Percentiles rank a stretch among this genome's conserved stretches.
These are phyloP conservation scores for Geranomyces michiganensis DNA, from an alignment of 192 early-diverging fungal species.

Conservation along the genomic window DNA sequence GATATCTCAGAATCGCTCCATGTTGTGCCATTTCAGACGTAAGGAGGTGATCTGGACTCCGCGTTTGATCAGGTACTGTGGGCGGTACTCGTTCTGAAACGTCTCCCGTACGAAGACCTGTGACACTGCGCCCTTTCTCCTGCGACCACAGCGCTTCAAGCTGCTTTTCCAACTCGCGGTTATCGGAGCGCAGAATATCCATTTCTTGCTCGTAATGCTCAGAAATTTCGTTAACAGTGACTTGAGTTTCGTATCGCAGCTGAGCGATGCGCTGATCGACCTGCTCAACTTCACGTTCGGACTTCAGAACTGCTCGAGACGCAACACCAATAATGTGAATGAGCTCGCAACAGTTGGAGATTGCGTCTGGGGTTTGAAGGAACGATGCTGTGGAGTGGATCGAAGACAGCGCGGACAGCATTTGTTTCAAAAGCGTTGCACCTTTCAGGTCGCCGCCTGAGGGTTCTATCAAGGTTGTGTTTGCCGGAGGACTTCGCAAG, in stretches of 20 bases:
- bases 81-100: background rate
- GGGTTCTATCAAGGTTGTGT: background rate
- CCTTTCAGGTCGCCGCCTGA: background rate
- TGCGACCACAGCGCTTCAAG: constrained; percentile 11
- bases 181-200: constrained; percentile 5
- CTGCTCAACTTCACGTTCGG: background rate
- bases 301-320: background rate
- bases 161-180: constrained; percentile 18
- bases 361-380: background rate
- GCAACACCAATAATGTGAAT: constrained; percentile 3
- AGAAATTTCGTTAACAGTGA: constrained; percentile 18
- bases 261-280: constrained; percentile 20
- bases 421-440: background rate
- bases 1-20: background rate
- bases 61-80: background rate
- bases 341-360: constrained; percentile 14
- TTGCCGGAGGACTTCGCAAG: background rate
- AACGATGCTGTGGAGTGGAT: background rate
- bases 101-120: background rate
- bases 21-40: background rate
- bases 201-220: constrained; percentile 16
- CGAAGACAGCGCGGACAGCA: background rate
- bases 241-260: constrained; percentile 20
- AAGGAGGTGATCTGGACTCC: background rate
- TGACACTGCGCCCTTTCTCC: background rate